Evolutionary conservation across 371 early-diverging fungal species (phyloP).

Genomic region (Mortierella sp.): DNA sequence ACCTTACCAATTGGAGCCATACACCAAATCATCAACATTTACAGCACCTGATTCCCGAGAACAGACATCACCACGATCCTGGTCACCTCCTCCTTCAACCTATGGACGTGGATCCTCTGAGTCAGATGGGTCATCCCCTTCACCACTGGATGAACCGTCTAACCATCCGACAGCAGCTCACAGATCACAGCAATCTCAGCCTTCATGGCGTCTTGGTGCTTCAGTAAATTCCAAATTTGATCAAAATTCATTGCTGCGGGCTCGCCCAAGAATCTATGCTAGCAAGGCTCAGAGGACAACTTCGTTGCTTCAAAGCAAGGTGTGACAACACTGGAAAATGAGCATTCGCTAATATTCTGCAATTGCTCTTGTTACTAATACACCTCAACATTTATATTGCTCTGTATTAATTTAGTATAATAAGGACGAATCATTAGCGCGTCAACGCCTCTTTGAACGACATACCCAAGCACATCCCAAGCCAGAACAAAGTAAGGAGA

Average conservation of each 20-base stretch:
- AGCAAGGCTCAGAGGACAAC: constrained; percentile 35
- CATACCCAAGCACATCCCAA: neutral
- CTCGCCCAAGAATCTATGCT: constrained; percentile 44
- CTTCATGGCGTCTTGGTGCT: constrained; percentile 10
- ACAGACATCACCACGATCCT: constrained; percentile 10
- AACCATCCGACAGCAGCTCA: neutral
- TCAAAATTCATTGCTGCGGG: constrained; percentile 32
- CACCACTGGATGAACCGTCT: neutral
- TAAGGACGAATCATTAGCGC: constrained; percentile 41
- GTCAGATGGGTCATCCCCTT: neutral
- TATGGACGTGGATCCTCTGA: constrained; percentile 3
- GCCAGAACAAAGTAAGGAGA: constrained; percentile 24
- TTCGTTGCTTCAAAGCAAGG: constrained; percentile 50
- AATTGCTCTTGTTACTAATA: neutral
- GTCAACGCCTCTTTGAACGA: constrained; percentile 34
- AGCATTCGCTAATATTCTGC: neutral
- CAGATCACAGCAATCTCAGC: constrained; percentile 9
- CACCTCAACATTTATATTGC: neutral
- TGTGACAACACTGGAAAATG: constrained; percentile 4
- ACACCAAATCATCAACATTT: constrained; percentile 32
- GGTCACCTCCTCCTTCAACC: constrained; percentile 12
- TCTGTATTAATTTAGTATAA: constrained; percentile 18
- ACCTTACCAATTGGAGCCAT: constrained; percentile 47
- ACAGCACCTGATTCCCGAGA: constrained; percentile 32
- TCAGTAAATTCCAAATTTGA: constrained; percentile 16